Evolutionary conservation across 352 stramenopile species (phyloP), one percentile per base, ranked within the genome.

Genomic region (Pythium periplocum): DNA sequence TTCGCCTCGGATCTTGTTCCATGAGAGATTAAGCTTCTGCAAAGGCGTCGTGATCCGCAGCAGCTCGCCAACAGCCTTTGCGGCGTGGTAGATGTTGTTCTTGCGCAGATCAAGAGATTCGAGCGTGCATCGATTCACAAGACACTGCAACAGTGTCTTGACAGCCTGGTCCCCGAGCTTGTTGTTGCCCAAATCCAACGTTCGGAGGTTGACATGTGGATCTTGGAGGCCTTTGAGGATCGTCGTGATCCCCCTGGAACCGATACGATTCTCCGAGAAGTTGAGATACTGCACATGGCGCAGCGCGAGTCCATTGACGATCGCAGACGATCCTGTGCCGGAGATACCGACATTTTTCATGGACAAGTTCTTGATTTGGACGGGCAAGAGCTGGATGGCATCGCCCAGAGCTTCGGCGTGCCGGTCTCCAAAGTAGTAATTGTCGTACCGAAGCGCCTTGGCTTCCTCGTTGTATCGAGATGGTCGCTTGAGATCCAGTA

Each of bases 371-470:
- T 78, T 69, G n/a, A 90, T 64, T 4, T 66, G 57, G 2, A 87
- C 62, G 6, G 77, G 71, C 9, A 90, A 55, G 0, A 88, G 51
- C 34, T 83, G 66, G 7, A 90, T 62, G 4, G 80, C 74, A 32
- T 78, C 61, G 1, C 80, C 80, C 33, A 90, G 64, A 0, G 80
- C 77, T 34, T 87, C 71, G 1, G 80, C 77, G 1, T 77, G 73
- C 43, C 82, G 70, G 51, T 88, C 77, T 6, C 80, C 77, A 48
- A 90, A 82, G 57, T 83, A 90, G 53, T 88, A 90, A 53, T 90
- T 87, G 59, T 83, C 72, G 41, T 81, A 90, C 0, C 67, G 57
- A 9, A 90, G 68, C 4, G 65, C 48, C 37, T 78, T 75, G 0
- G 53, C 67, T 12, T 53, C 52, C 32, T 41, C 46, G 33, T 87